Evolutionary conservation across 176 grass and related monocot species (phyloP).

Genomic region (Oropetium thomaeum): DNA sequence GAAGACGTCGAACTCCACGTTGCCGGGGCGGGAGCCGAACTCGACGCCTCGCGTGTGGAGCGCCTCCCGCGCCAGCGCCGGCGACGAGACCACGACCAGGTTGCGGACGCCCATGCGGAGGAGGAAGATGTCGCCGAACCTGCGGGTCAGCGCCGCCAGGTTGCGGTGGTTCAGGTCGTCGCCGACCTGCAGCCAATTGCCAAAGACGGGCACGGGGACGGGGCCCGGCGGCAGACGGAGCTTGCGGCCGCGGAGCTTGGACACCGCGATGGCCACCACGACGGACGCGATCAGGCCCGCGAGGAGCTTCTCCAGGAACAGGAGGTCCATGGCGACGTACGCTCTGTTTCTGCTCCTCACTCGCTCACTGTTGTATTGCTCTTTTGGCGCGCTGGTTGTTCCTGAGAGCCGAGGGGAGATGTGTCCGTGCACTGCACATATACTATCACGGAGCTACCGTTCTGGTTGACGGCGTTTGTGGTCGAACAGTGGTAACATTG

Average conservation of each 20-base stretch:
- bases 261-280: slow-evolving; percentile 54
- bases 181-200: slow-evolving; percentile 90
- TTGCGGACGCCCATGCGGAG: slow-evolving; percentile 87
- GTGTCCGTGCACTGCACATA: too few species aligned
- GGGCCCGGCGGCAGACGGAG: slow-evolving; percentile 67
- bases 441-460: too few species aligned
- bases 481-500: too few species aligned
- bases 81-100: slow-evolving; percentile 75
- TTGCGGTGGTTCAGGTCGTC: slow-evolving; percentile 95
- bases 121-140: slow-evolving; percentile 72
- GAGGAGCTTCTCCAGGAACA: slow-evolving; percentile 63
- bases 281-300: slow-evolving; percentile 62
- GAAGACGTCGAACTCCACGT: slow-evolving; percentile 94
- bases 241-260: slow-evolving; percentile 62
- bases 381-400: slow-evolving; percentile 2
- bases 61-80: slow-evolving; percentile 66
- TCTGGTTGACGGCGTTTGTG: too few species aligned
- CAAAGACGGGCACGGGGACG: slow-evolving; percentile 67
- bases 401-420: background rate
- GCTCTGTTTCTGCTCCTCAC: too few species aligned
- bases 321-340: slow-evolving; percentile 54
- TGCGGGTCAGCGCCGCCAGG: slow-evolving; percentile 54
- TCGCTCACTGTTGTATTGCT: background rate
- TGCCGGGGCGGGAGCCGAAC: slow-evolving; percentile 90
- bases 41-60: slow-evolving; percentile 87